Base-by-base conservation (phyloP, 495 filamentous ascomycete genomes). In the Rhypophila decipiens region DNA sequence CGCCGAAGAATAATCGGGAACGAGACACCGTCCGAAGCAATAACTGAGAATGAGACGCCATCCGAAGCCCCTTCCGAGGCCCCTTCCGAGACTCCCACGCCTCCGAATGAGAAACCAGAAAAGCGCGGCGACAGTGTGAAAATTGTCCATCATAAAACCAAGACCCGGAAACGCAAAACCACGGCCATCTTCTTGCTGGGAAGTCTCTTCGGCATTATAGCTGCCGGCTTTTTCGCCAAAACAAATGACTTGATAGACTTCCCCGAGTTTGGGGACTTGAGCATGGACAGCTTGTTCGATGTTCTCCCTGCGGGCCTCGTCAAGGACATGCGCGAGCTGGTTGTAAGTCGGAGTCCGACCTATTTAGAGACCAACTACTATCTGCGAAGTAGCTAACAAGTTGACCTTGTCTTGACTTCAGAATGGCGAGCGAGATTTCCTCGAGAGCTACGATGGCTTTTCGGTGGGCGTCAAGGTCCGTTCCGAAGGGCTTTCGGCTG, bases 361-460 rank as follows among this genome's bases (percentile, higher is more conserved):
- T n/a, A n/a, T n/a, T 27, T n/a, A n/a, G n/a, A n/a, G n/a, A n/a
- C n/a, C n/a, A n/a, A n/a, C n/a, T n/a, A n/a, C n/a, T n/a, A n/a
- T n/a, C n/a, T n/a, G n/a, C n/a, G n/a, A n/a, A n/a, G n/a, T n/a
- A n/a, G n/a, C n/a, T n/a, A n/a, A n/a, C n/a, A n/a, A n/a, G n/a
- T n/a, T n/a, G n/a, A n/a, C n/a, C n/a, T n/a, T n/a, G n/a, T n/a
- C n/a, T n/a, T n/a, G n/a, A n/a, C n/a, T n/a, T 57, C 24, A 85
- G 85, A 81, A 87, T 74, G 80, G 84, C 55, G 90, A 96, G 64
- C 82, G 87, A 47, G 91, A 91, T 44, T 82, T 86, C 31, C 78
- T 95, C 51, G 85, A 85, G 31, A 69, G 65, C 56, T 93, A 95
- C 60, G 94, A 98, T 73, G 85, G 91, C 8, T 98, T 98, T 58